Base-by-base conservation (phyloP, 345 rosid species). In the Syzygium aqueum region DNA sequence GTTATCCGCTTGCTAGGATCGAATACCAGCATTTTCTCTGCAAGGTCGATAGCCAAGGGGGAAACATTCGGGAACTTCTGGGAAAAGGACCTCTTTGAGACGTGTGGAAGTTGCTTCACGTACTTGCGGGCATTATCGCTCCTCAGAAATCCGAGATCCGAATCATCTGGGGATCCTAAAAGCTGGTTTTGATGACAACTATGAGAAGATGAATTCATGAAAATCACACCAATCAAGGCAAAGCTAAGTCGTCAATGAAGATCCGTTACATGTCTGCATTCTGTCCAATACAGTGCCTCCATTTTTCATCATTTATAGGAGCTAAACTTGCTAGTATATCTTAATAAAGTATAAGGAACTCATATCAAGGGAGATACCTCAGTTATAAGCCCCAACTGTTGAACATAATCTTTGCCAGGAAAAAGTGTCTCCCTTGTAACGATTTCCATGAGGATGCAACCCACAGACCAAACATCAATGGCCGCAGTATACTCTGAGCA, bases 381-480 rank as follows among this genome's bases (percentile, higher is more conserved):
- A 11, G 95, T 97, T 85, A 96, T 96, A 84, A 97, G 95, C 73
- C 88, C 92, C 86, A 96, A 90, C 88, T 96, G 99, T 82, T 97
- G 98, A 86, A 94, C 95, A 87, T 97, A 97, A 89, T 97, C 98
- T 95, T 94, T 97, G 59, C 98, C 98, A 1, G 96, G 95, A 46
- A 95, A 95, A 65, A 97, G 96, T 6, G 98, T 94, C 86, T 96
- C 96, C 90, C 97, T 92, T 85, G 90, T 91, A 22, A 94, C 86
- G 49, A 96, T 93, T 90, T 96, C 98, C 98, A 96, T 93, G 84
- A 97, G 89, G 86, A 96, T 97, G 93, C 99, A 97, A 89, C 99
- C 98, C 87, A 97, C 99, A 17, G 98, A 96, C 99, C 99, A 97
- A 27, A 97, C 92, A 85, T 97, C 98, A 85, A 97, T 97, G 27